phyloP scores from a whole-genome alignment of 441 rosid species.

The Omphalea diandra region DNA sequence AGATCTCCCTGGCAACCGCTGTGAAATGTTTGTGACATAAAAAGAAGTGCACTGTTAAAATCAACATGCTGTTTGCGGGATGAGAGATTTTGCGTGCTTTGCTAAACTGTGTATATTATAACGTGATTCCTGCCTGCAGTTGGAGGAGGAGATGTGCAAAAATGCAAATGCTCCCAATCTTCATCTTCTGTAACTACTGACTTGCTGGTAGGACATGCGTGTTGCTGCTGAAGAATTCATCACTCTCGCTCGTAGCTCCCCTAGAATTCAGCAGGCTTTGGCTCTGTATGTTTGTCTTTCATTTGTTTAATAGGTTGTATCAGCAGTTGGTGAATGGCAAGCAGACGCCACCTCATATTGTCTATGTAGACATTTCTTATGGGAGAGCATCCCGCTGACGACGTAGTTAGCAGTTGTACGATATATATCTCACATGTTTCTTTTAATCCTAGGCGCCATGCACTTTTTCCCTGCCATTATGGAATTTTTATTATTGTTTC shows the following conservation, averaged over 20 bases:
- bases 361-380: slow-evolving; percentile 20
- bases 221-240: slow-evolving; percentile 13
- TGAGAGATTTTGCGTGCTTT: slow-evolving; percentile 7
- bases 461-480: neutral
- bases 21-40: neutral
- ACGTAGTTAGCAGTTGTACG: slow-evolving; percentile 14
- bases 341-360: neutral
- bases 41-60: slow-evolving; percentile 3
- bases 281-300: slow-evolving; percentile 15
- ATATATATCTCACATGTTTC: neutral
- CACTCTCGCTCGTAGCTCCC: slow-evolving; percentile 14
- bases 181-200: slow-evolving; percentile 31
- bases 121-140: slow-evolving; percentile 21
- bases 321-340: slow-evolving; percentile 2
- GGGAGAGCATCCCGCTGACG: slow-evolving; percentile 11
- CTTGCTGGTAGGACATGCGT: slow-evolving; percentile 22
- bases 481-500: too few species aligned
- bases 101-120: slow-evolving; percentile 16
- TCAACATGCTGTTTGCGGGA: slow-evolving; percentile 15
- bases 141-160: slow-evolving; percentile 17
- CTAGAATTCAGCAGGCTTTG: slow-evolving; percentile 19
- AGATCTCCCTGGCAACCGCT: slow-evolving; percentile 25
- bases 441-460: neutral
- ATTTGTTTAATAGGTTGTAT: slow-evolving; percentile 8
- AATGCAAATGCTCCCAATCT: slow-evolving; percentile 20